Evolutionary conservation across 176 grass and related monocot genomes (phyloP).

Genomic region (Rhynchospora breviuscula): DNA sequence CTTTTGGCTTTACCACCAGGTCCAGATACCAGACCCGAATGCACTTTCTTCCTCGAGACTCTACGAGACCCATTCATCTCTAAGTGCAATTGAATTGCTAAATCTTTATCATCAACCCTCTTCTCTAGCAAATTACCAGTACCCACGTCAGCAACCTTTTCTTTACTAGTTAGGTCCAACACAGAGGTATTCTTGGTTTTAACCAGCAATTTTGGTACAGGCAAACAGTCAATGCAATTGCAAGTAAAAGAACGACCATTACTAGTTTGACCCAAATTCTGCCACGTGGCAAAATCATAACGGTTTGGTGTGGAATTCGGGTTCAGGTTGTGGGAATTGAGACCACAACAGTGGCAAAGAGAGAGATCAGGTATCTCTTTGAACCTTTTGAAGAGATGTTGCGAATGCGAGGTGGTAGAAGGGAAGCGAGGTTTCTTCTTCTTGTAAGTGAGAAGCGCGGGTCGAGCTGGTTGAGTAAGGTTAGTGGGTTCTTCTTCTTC

Average conservation of each 20-base stretch:
- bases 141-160: constrained; percentile 11
- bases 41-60: not conserved
- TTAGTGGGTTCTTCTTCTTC: constrained; percentile 10
- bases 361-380: constrained; percentile 38
- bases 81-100: constrained; percentile 19
- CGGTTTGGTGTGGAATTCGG: constrained; percentile 38
- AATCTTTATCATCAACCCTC: constrained; percentile 14
- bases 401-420: not conserved
- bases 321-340: constrained; percentile 31
- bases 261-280: not conserved
- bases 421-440: constrained; percentile 12
- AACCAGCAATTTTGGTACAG: not conserved
- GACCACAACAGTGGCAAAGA: constrained; percentile 52
- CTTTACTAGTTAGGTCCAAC: constrained; percentile 11
- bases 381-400: constrained; percentile 1
- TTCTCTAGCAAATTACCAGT: constrained; percentile 9
- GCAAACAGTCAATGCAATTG: constrained; percentile 18
- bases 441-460: constrained; percentile 18
- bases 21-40: constrained; percentile 3
- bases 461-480: not conserved
- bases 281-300: constrained; percentile 17
- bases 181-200: not conserved
- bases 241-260: not conserved
- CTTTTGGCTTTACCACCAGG: constrained; percentile 2
- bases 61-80: constrained; percentile 19